Conservation (phyloP, 148 eudicot genomes). For the Salicornia ramosissima region DNA sequence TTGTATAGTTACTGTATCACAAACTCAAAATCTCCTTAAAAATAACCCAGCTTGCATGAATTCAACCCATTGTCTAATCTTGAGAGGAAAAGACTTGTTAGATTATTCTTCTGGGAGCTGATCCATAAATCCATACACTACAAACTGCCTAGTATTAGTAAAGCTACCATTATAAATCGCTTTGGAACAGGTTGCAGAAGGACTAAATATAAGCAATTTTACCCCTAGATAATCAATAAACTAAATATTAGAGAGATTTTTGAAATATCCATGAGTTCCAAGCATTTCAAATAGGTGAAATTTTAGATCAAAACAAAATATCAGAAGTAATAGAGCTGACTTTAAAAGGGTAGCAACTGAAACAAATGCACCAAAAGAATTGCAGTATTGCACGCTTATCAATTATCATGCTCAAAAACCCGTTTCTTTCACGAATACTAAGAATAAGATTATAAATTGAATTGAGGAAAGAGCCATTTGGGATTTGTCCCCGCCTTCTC, state of each 20-base stretch:
- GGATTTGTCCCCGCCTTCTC: too few relatives aligned
- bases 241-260: too few relatives aligned
- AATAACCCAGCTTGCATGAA: neutral
- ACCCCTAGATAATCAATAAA: neutral
- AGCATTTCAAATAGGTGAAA: too few relatives aligned
- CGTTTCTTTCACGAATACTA: neutral
- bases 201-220: neutral
- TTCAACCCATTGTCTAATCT: neutral
- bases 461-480: neutral
- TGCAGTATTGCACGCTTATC: neutral
- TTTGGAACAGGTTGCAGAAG: too few relatives aligned
- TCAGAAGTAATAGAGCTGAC: too few relatives aligned
- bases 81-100: neutral
- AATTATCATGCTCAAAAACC: neutral
- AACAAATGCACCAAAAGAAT: neutral
- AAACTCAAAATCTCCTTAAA: neutral
- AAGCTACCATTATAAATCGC: neutral
- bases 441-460: neutral
- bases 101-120: neutral
- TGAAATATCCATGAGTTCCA: too few relatives aligned
- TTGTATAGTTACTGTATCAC: neutral
- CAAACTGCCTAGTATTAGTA: neutral
- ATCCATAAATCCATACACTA: neutral
- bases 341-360: too few relatives aligned
- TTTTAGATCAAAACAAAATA: neutral